Evolutionary conservation across 2,329 filamentous ascomycete species (phyloP).

Genomic region (Hyphodiscus sp.): DNA sequence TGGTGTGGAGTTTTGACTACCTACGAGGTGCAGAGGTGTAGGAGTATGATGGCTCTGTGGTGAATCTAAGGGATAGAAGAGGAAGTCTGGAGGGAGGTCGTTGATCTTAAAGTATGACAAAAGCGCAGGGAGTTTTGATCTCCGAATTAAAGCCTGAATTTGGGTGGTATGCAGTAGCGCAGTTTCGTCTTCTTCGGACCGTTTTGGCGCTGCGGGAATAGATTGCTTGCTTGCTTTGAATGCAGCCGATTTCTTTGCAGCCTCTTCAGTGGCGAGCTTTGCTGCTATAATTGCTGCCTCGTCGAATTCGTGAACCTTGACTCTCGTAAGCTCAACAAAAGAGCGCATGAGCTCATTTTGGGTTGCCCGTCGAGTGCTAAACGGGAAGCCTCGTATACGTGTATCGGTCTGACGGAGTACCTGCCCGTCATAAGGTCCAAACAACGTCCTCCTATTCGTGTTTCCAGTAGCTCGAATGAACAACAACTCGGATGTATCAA

Average conservation of each 20-base stretch:
- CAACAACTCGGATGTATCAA: conserved; percentile 76
- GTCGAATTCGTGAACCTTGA: conserved; percentile 77
- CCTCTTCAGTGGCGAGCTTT: conserved; percentile 40
- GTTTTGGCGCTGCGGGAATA: conserved; percentile 46
- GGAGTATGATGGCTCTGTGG: conserved; percentile 69
- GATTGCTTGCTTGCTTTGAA: conserved; percentile 40
- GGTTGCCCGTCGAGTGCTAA: conserved; percentile 84
- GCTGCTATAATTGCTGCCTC: conserved; percentile 52
- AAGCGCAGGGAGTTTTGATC: conserved; percentile 82
- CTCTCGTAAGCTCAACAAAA: conserved; percentile 86
- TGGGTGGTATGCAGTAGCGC: conserved; percentile 81
- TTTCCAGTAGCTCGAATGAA: conserved; percentile 86
- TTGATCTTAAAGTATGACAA: conserved; percentile 80
- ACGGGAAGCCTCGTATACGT: conserved; percentile 81
- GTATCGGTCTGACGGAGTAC: conserved; percentile 73
- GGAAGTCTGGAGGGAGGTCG: conserved; percentile 62
- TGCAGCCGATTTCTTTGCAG: conserved; percentile 36
- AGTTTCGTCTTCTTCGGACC: conserved; percentile 77
- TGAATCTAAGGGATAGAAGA: conserved; percentile 61
- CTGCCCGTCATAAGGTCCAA: conserved; percentile 86
- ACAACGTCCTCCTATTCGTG: conserved; percentile 80
- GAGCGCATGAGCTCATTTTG: conserved; percentile 91
- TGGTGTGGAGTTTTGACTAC: conserved; percentile 70
- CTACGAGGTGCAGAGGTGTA: conserved; percentile 78
- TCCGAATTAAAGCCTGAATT: conserved; percentile 77